Conservation (phyloP, 164 flowering plant genomes). For the Houttuynia cordata region DNA sequence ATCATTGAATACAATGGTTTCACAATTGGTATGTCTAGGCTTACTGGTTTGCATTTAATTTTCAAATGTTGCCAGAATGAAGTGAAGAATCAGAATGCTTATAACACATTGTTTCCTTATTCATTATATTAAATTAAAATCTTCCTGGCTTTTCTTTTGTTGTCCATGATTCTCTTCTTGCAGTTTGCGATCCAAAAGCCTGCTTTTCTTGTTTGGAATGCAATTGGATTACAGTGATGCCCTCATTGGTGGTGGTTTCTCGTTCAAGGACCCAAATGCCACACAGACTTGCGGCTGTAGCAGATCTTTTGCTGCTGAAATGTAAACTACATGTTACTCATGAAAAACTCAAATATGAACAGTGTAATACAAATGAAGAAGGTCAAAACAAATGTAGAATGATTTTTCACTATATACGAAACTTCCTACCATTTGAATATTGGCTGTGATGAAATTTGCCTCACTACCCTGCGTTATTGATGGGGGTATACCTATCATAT, state of each 20-base stretch:
- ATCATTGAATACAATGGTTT: slow-evolving; percentile 79
- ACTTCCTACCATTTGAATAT: neutral
- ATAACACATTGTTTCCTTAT: neutral
- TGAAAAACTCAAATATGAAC: neutral
- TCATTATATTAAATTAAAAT: neutral
- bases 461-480: too few relatives aligned
- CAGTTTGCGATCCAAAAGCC: slow-evolving; percentile 98
- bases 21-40: slow-evolving; percentile 47
- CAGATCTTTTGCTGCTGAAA: slow-evolving; percentile 82
- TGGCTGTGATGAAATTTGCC: neutral
- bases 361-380: neutral
- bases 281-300: slow-evolving; percentile 98
- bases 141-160: neutral
- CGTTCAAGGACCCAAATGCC: slow-evolving; percentile 94
- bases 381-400: neutral
- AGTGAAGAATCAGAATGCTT: neutral
- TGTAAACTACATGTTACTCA: slow-evolving; percentile 26
- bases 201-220: slow-evolving; percentile 88
- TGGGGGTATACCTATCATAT: too few relatives aligned
- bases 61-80: neutral
- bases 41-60: neutral
- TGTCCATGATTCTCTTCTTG: slow-evolving; percentile 7
- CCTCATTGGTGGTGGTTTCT: slow-evolving; percentile 94
- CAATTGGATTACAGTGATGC: slow-evolving; percentile 96
- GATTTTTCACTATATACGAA: neutral